A percentile compares a stretch with the other conserved stretches of the same genome.
phyloP scores from a whole-genome alignment of 164 flowering plant species.

The Berberis vulgaris region DNA sequence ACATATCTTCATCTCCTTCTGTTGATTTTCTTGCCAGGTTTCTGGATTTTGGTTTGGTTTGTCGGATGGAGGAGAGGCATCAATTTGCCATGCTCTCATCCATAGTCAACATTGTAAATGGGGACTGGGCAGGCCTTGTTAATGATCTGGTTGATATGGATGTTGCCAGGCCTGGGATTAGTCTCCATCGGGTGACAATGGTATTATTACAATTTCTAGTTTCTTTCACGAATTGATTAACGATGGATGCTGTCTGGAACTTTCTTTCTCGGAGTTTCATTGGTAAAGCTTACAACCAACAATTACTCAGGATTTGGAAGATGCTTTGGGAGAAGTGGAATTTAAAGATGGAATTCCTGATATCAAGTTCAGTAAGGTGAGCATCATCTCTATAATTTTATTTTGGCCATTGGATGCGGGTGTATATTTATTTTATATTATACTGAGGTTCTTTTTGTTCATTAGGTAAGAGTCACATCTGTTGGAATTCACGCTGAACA shows the following conservation, averaged over 20 bases:
- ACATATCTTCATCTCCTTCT: background rate
- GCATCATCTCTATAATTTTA: conserved; percentile 12
- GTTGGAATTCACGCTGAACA: no score
- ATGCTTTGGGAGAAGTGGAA: conserved; percentile 72
- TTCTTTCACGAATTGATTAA: background rate
- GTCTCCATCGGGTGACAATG: conserved; percentile 61
- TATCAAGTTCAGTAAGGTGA: conserved; percentile 89
- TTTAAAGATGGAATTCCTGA: conserved; percentile 79
- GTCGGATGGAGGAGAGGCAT: conserved; percentile 90
- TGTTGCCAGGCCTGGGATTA: conserved; percentile 74
- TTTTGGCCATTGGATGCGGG: background rate
- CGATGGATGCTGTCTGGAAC: background rate
- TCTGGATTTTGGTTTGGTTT: conserved; percentile 93
- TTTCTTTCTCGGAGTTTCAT: conserved; percentile 4
- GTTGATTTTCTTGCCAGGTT: conserved; percentile 37
- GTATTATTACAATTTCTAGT: conserved; percentile 27
- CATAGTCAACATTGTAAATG: conserved; percentile 84
- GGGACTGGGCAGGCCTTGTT: conserved; percentile 90
- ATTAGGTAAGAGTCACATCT: no score
- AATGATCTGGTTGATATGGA: conserved; percentile 74
- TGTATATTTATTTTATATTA: background rate
- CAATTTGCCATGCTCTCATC: conserved; percentile 92
- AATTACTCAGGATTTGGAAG: conserved; percentile 70
- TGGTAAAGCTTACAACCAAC: conserved; percentile 9
- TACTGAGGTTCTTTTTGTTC: no score